These are phyloP conservation scores for Rhynchospora breviuscula DNA, from an alignment of 176 grass and related monocot genomes.

Conservation along the genomic window DNA sequence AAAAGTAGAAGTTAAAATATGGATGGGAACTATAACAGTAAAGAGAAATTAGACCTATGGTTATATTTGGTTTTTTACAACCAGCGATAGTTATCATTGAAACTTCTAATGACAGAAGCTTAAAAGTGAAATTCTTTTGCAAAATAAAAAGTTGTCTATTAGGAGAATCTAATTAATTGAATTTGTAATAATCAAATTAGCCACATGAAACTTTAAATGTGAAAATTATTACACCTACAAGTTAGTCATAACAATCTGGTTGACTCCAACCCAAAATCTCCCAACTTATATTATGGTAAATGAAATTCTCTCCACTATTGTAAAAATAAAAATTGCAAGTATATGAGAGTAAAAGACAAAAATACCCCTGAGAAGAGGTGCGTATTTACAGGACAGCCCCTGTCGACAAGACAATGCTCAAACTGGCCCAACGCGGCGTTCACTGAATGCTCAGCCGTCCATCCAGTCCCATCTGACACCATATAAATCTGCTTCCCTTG, in stretches of 20 bases:
- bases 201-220: neutral
- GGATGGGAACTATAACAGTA: neutral
- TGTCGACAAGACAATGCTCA: constrained; percentile 75
- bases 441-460: constrained; percentile 90
- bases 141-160: neutral
- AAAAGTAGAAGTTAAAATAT: neutral
- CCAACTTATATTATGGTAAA: neutral
- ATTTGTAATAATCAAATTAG: neutral
- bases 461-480: constrained; percentile 96
- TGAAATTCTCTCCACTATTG: neutral
- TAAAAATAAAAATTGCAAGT: neutral
- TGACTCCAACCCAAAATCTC: neutral
- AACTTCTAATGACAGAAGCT: neutral
- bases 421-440: constrained; percentile 94
- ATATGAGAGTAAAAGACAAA: neutral
- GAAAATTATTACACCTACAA: neutral
- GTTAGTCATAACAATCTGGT: neutral
- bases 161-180: neutral
- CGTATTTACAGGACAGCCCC: constrained; percentile 59
- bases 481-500: constrained; percentile 82
- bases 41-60: neutral
- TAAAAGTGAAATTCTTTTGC: neutral
- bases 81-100: neutral
- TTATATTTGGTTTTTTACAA: neutral
- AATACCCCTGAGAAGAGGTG: constrained; percentile 84